Evolutionary conservation across 805 yeast genomes (phyloP).

Genomic region (Yamadazyma paraphyllophila): DNA sequence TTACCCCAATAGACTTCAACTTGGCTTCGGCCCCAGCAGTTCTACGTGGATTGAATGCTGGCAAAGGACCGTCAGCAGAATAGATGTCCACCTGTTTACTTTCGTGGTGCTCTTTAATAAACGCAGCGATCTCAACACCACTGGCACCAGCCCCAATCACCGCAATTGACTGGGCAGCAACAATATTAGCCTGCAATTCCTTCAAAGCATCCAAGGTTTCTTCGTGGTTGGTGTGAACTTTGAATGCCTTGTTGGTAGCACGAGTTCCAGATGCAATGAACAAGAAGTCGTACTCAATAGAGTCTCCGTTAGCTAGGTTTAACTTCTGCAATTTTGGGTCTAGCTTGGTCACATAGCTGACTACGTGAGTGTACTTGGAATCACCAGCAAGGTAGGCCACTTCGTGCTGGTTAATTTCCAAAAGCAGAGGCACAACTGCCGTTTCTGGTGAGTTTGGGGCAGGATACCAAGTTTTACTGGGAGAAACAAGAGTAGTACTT

Average conservation of each 20-base stretch:
- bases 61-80: slow-evolving; percentile 21
- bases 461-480: background rate
- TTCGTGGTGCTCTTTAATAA: slow-evolving; percentile 23
- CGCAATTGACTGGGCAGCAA: slow-evolving; percentile 27
- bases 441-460: background rate
- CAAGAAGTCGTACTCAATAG: slow-evolving; percentile 28
- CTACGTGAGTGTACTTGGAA: slow-evolving; percentile 15
- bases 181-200: slow-evolving; percentile 15
- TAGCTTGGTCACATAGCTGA: slow-evolving; percentile 24
- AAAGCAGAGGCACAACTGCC: background rate
- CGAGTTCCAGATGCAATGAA: slow-evolving; percentile 35
- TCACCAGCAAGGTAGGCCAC: no score
- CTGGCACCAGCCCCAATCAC: slow-evolving; percentile 41
- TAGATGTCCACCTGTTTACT: slow-evolving; percentile 21
- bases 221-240: slow-evolving; percentile 20
- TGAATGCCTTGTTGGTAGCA: slow-evolving; percentile 22
- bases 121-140: slow-evolving; percentile 41
- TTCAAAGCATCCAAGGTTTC: slow-evolving; percentile 17
- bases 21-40: slow-evolving; percentile 14
- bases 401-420: no score
- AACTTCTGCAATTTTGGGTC: slow-evolving; percentile 23
- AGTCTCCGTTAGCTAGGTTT: slow-evolving; percentile 8
- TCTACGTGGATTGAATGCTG: slow-evolving; percentile 15
- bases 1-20: slow-evolving; percentile 19
- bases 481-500: background rate